phyloP scores from a whole-genome alignment of 225 moss, liverwort and hornwort genomes.

The Physcomitrium patens region DNA sequence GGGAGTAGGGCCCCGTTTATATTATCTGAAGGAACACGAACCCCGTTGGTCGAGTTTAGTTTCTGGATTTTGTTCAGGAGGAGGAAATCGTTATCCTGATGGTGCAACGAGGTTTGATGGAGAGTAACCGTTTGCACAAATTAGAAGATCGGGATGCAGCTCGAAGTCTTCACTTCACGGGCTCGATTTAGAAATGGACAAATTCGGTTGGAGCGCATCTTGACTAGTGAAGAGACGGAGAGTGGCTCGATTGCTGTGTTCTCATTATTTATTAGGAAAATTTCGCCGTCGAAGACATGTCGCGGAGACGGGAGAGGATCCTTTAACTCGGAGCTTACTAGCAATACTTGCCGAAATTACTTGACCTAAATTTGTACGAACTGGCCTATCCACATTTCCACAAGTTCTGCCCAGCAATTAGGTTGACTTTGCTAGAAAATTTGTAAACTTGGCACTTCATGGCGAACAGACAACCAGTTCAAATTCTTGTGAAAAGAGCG shows the following conservation, averaged over 20 bases:
- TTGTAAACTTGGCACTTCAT: slow-evolving; percentile 23
- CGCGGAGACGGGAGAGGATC: not conserved
- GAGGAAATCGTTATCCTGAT: not conserved
- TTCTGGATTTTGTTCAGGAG: not conserved
- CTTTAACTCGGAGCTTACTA: not conserved
- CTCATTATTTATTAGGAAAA: not conserved
- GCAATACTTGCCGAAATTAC: slow-evolving; percentile 10
- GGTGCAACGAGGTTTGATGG: not conserved
- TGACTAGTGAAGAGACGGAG: too few relatives aligned
- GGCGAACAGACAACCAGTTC: slow-evolving; percentile 48
- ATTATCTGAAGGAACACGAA: not conserved
- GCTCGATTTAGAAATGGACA: too few relatives aligned
- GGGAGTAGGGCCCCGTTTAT: not conserved
- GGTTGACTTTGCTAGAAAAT: slow-evolving; percentile 2
- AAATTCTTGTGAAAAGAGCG: slow-evolving; percentile 48
- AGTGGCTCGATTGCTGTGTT: too few relatives aligned
- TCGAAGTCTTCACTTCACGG: too few relatives aligned
- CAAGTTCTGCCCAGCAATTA: slow-evolving; percentile 14
- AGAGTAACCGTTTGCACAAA: not conserved
- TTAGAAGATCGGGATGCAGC: not conserved
- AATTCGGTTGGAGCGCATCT: too few relatives aligned
- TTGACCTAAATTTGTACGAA: slow-evolving; percentile 26
- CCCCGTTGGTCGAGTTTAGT: not conserved
- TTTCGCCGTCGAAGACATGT: not conserved
- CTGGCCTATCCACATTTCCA: not conserved